Evolutionary conservation across 75 land plant species (phyloP).

Genomic region (Isoetes taiwanensis): DNA sequence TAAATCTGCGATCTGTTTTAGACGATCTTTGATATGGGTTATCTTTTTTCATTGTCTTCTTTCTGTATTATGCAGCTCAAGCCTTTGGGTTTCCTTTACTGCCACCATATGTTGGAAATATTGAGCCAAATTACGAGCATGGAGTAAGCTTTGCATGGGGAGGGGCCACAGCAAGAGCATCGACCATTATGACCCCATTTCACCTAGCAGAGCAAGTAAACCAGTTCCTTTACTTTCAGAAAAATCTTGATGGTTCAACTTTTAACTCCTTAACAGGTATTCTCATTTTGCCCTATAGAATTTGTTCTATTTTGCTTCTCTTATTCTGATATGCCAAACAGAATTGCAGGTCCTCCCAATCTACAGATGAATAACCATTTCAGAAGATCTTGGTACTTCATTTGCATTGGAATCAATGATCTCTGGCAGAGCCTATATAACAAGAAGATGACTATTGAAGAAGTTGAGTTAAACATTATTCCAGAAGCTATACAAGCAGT

Average conservation of each 20-base stretch:
- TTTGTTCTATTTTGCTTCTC: not conserved
- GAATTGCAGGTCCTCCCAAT: not conserved
- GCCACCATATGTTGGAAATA: not conserved
- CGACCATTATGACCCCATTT: not conserved
- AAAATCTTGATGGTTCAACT: not conserved
- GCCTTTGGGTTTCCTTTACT: not conserved
- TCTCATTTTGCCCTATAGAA: not conserved
- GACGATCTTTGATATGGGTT: too few species aligned
- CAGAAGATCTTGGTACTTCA: not conserved
- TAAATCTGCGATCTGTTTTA: too few species aligned
- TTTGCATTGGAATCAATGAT: constrained; percentile 5
- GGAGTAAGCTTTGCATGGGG: not conserved
- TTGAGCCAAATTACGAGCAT: not conserved
- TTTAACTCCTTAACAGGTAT: not conserved
- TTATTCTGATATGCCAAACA: not conserved
- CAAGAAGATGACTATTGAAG: not conserved
- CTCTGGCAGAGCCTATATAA: not conserved
- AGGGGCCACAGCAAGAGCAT: not conserved
- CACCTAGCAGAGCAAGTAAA: not conserved
- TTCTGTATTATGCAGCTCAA: too few species aligned
- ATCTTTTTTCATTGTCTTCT: too few species aligned
- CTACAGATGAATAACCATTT: not conserved
- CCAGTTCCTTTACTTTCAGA: not conserved
- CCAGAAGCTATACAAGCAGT: not conserved
- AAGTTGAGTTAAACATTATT: not conserved